Base-by-base conservation (phyloP, 2,329 filamentous ascomycete genomes). In the Thielaviopsis cerberus region DNA sequence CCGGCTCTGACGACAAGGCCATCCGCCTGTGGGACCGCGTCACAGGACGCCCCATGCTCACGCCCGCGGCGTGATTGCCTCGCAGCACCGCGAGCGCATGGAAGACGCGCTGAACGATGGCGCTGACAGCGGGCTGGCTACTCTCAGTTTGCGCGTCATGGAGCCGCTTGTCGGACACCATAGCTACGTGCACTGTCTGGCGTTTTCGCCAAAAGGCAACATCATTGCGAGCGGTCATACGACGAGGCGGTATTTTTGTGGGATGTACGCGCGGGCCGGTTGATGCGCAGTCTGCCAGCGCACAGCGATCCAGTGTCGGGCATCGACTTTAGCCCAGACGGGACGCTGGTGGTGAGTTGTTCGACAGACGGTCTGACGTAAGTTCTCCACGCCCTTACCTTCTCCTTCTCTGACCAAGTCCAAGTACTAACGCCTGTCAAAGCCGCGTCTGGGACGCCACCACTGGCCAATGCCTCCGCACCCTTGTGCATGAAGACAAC, bases 161-260 rank as follows among this genome's bases (percentile, higher is more conserved):
- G 73, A 74, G 1, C 78, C 81, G 4, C 74, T 97, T 63, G 76
- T 86, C 24, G 91, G 92, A 1, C 92, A 98, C 66, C 89, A 96
- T 69, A 97, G 94, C 70, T 97, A 97, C 70, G 84, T 98, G 30
- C 95, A 94, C 71, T 88, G 85, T 55, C 75, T 98, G 34, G 89
- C 90, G 5, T 97, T 97, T 69, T 91, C 88, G n/a, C 92, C 92
- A 1, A 97, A 96, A 69, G 92, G 92, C 24, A 98, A 98, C 67
- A 95, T 97, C 67, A 79, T 98, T 34, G 92, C 90, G 17, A 94
- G 87, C 63, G 92, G 92, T 94, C 87, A 63, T 97, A 96, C 70
- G 92, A 98, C 64, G 92, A 98, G 73, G 92, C 92, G 4, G 88
- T 98, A 0, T 96, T 95, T 63, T 72, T 98, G 4, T 98, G 92